These are phyloP conservation scores for Magnolia kwangsiensis DNA, from an alignment of 164 flowering plant species.

Conservation along the genomic window DNA sequence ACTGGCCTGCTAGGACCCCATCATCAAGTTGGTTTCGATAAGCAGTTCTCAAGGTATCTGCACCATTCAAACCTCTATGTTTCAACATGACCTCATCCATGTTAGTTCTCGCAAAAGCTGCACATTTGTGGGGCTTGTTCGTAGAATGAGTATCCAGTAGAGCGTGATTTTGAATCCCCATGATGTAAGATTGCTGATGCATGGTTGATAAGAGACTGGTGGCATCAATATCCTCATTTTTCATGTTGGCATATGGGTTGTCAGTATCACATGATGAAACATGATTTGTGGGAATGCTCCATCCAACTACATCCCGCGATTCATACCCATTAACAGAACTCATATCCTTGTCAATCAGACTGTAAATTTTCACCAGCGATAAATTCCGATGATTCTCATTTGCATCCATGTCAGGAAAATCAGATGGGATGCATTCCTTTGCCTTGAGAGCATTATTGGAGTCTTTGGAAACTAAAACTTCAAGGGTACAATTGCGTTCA, in stretches of 20 bases:
- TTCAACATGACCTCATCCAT: not conserved
- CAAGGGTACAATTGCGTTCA: not conserved
- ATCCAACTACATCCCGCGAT: not conserved
- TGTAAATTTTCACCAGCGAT: no score
- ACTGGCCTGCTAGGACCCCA: constrained; percentile 2
- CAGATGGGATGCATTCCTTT: not conserved
- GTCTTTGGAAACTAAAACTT: constrained; percentile 1
- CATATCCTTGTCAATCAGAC: not conserved
- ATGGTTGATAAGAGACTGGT: not conserved
- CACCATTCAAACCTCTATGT: not conserved
- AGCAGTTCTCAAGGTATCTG: constrained; percentile 3
- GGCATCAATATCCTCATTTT: not conserved
- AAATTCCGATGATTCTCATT: no score
- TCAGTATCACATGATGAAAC: not conserved
- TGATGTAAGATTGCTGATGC: not conserved
- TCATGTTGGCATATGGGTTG: not conserved
- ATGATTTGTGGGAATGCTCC: not conserved
- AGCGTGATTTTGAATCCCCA: not conserved
- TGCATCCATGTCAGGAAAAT: no score
- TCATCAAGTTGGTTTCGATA: constrained; percentile 1
- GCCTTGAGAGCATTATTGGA: not conserved
- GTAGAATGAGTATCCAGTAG: not conserved
- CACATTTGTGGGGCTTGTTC: not conserved
- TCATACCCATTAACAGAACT: not conserved
- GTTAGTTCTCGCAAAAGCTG: constrained; percentile 8